These are phyloP conservation scores for Pseudocercospora vitis DNA, from an alignment of 2,329 filamentous ascomycete species.

Conservation along the genomic window DNA sequence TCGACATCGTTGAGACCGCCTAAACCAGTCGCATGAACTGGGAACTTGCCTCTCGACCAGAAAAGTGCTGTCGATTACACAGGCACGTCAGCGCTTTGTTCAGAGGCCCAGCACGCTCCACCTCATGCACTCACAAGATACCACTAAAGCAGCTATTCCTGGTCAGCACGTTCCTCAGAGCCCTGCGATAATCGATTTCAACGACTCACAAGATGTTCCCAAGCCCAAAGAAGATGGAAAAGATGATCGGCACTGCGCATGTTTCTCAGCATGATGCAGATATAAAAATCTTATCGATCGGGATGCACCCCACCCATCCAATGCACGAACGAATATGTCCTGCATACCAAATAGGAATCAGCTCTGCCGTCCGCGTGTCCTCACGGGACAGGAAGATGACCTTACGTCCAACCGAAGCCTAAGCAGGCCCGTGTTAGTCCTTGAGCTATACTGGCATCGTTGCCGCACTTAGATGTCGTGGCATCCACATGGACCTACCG, in stretches of 20 bases:
- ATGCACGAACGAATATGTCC: conserved; percentile 16
- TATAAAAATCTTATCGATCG: conserved; percentile 21
- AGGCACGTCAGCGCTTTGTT: conserved; percentile 1
- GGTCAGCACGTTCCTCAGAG: background rate
- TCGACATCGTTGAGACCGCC: background rate
- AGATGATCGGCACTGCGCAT: conserved; percentile 50
- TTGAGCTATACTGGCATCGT: conserved; percentile 12
- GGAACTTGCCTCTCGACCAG: conserved; percentile 22
- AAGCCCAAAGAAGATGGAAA: conserved; percentile 49
- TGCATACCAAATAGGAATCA: background rate
- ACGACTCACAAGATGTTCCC: conserved; percentile 39
- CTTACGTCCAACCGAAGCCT: conserved; percentile 29
- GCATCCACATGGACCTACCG: conserved; percentile 48
- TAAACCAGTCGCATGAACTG: conserved; percentile 1
- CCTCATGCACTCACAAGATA: conserved; percentile 16
- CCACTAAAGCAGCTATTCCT: conserved; percentile 18
- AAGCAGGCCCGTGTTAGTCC: conserved; percentile 19
- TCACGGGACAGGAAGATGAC: conserved; percentile 9
- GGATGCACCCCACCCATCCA: conserved; percentile 25
- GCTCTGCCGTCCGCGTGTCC: conserved; percentile 9
- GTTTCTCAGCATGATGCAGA: conserved; percentile 20
- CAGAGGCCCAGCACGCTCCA: conserved; percentile 1
- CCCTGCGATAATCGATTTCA: conserved; percentile 8
- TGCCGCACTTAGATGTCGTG: conserved; percentile 8
- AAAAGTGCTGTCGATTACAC: conserved; percentile 16